phyloP scores from a whole-genome alignment of 2,329 filamentous ascomycete species.

The Calonectria multiphialidica region DNA sequence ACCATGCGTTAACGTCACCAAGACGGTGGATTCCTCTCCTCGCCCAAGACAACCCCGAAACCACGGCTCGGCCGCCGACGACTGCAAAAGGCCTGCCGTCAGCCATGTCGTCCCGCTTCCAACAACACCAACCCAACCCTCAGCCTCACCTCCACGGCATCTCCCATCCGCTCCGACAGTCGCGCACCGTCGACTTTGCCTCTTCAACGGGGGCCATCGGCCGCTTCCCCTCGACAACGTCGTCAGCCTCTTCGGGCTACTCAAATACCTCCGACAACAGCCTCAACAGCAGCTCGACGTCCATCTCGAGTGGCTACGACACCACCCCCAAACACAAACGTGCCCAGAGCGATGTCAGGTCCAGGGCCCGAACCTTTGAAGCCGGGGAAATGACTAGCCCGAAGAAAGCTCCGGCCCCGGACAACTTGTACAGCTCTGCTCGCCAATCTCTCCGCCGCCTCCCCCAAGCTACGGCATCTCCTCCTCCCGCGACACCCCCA shows the following conservation, averaged over 20 bases:
- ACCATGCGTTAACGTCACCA: conserved; percentile 48
- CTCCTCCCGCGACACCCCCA: conserved; percentile 56
- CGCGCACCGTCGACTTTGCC: conserved; percentile 61
- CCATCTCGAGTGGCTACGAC: conserved; percentile 72
- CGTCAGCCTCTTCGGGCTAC: conserved; percentile 77
- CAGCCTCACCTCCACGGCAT: conserved; percentile 31
- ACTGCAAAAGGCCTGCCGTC: conserved; percentile 38
- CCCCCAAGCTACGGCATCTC: conserved; percentile 70
- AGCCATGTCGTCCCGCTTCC: conserved; percentile 65
- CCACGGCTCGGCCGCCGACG: conserved; percentile 35
- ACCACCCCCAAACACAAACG: conserved; percentile 72
- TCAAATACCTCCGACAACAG: conserved; percentile 72
- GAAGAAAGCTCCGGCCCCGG: conserved; percentile 62
- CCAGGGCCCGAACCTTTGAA: conserved; percentile 64
- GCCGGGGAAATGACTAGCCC: conserved; percentile 56
- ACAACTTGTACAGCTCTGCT: conserved; percentile 77
- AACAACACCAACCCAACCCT: conserved; percentile 33
- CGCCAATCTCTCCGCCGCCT: conserved; percentile 84
- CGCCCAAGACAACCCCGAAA: conserved; percentile 29
- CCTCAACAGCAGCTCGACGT: conserved; percentile 73
- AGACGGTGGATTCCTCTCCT: conserved; percentile 35
- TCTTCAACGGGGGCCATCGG: conserved; percentile 58
- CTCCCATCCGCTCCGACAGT: conserved; percentile 61
- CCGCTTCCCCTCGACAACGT: conserved; percentile 77
- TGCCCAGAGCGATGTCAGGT: conserved; percentile 78